Conservation (phyloP, 345 rosid genomes). For the Hibiscus syriacus region DNA sequence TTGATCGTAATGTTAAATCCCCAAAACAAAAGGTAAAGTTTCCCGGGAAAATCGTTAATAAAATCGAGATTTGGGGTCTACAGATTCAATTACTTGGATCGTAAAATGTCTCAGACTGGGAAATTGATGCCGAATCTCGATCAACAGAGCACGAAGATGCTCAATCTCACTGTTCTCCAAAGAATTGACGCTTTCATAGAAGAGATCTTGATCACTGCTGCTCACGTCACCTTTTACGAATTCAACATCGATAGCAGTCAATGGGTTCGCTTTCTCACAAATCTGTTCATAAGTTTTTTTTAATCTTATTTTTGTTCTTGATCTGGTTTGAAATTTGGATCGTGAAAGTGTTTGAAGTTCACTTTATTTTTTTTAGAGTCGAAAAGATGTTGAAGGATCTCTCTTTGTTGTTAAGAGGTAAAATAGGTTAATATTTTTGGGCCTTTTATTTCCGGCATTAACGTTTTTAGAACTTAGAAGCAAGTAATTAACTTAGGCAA, state of each 20-base stretch:
- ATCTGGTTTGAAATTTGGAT: neutral
- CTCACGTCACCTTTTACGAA: slow-evolving; percentile 72
- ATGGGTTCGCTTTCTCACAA: slow-evolving; percentile 43
- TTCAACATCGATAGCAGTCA: slow-evolving; percentile 62
- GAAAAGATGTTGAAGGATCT: slow-evolving; percentile 80
- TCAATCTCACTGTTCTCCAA: slow-evolving; percentile 71
- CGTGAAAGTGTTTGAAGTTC: no score
- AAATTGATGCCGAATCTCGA: slow-evolving; percentile 72
- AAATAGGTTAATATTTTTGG: neutral
- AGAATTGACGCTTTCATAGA: slow-evolving; percentile 61
- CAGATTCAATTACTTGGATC: slow-evolving; percentile 6
- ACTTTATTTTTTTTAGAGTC: slow-evolving; percentile 38
- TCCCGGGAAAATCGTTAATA: slow-evolving; percentile 21
- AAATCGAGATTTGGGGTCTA: slow-evolving; percentile 15
- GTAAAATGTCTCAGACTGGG: slow-evolving; percentile 52
- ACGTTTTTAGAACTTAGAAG: neutral
- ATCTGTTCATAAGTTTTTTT: neutral
- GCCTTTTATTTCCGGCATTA: neutral
- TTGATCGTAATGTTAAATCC: neutral
- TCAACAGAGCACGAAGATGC: slow-evolving; percentile 59
- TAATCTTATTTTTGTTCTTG: neutral
- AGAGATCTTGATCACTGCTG: slow-evolving; percentile 65
- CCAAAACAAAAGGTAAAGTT: neutral
- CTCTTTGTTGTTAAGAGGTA: slow-evolving; percentile 74
- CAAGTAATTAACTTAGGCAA: neutral